Percentiles rank a stretch among this genome's conserved stretches.
phyloP scores from a whole-genome alignment of 495 filamentous ascomycete genomes.

The Xylaria castorea region DNA sequence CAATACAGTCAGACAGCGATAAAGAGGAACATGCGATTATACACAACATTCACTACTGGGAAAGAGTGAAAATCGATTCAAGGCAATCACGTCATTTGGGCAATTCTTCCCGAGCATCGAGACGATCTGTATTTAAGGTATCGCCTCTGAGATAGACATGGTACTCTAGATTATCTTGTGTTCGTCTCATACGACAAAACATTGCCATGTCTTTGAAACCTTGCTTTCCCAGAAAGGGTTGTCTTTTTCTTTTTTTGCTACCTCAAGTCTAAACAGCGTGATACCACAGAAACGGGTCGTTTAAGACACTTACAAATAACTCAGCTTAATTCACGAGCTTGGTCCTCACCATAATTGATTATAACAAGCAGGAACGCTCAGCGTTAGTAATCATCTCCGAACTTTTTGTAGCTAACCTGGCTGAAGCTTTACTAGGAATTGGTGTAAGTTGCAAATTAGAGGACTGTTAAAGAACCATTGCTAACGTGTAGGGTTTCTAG shows the following conservation, averaged over 20 bases:
- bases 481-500: neutral
- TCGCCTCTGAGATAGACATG: neutral
- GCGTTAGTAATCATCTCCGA: slow-evolving; percentile 6
- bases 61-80: neutral
- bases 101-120: neutral
- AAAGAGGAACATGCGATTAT: neutral
- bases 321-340: neutral
- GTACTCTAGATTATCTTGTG: neutral
- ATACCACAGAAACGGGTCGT: neutral
- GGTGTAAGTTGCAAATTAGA: neutral
- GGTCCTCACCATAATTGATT: neutral
- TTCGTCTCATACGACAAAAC: slow-evolving; percentile 5
- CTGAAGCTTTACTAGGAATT: neutral
- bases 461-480: neutral
- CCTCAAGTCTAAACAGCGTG: neutral
- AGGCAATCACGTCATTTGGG: neutral
- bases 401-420: neutral
- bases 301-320: neutral
- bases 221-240: neutral
- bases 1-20: neutral
- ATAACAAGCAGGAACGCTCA: slow-evolving; percentile 3
- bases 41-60: neutral
- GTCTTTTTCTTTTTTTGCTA: neutral
- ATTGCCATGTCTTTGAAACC: neutral
- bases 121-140: neutral